These are phyloP conservation scores for Rhazya stricta DNA, from an alignment of 257 asterid genomes.

Conservation along the genomic window DNA sequence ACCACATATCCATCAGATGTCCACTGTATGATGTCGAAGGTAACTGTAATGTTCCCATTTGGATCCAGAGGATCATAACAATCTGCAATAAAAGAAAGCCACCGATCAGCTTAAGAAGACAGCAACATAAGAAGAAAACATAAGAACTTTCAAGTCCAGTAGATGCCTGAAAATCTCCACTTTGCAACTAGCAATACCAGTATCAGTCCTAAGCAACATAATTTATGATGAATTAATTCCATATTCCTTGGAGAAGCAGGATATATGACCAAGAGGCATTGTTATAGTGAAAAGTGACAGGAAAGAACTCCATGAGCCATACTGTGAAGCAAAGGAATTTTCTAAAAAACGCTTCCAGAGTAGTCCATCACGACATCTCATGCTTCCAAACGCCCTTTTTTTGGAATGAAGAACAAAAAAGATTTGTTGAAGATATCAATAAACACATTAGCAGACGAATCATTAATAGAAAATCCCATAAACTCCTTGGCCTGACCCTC, in stretches of 20 bases:
- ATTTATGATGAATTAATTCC: slow-evolving; percentile 24
- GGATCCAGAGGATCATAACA: slow-evolving; percentile 76
- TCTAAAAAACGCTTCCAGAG: neutral
- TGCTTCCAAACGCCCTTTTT: neutral
- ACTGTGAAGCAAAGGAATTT: neutral
- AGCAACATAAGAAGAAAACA: slow-evolving; percentile 5
- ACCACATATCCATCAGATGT: slow-evolving; percentile 60
- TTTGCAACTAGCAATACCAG: slow-evolving; percentile 22
- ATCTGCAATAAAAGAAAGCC: slow-evolving; percentile 35
- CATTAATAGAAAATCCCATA: neutral
- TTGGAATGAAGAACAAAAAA: neutral
- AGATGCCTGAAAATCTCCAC: slow-evolving; percentile 47
- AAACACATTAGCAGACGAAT: neutral
- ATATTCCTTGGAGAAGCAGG: slow-evolving; percentile 19
- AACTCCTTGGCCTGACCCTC: neutral
- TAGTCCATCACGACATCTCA: slow-evolving; percentile 1
- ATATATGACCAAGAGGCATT: neutral
- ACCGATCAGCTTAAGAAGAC: slow-evolving; percentile 9
- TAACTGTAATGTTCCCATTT: slow-evolving; percentile 48
- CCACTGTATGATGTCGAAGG: slow-evolving; percentile 45
- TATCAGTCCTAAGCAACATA: slow-evolving; percentile 19
- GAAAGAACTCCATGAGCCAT: neutral
- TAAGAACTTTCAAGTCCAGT: neutral
- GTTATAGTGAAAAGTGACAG: slow-evolving; percentile 8
- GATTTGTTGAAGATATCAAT: neutral